Evolutionary conservation across 1,139 yeast species (phyloP).

Genomic region (Saccharomyces hybrid): DNA sequence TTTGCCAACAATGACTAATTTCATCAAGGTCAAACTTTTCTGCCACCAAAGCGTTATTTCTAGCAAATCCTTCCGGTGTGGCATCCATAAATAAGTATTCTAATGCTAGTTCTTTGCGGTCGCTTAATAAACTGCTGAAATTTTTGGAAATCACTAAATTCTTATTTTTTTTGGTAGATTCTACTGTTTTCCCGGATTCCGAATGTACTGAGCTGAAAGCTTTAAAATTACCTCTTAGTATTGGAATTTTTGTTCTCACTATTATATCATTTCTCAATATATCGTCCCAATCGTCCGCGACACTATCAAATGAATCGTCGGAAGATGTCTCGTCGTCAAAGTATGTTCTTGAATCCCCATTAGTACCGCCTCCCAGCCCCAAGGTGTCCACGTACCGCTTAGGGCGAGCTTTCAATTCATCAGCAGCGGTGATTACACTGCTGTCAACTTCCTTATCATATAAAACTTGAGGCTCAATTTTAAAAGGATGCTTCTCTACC

Average conservation of each 20-base stretch:
- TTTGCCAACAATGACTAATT: constrained; percentile 70
- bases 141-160: constrained; percentile 61
- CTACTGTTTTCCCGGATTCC: constrained; percentile 25
- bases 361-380: not conserved
- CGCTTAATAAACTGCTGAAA: constrained; percentile 65
- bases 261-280: constrained; percentile 34
- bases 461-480: not conserved
- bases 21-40: constrained; percentile 52
- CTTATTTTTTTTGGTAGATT: constrained; percentile 27
- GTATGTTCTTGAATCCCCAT: not conserved
- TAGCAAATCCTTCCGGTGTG: constrained; percentile 56
- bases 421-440: constrained; percentile 6
- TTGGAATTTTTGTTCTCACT: constrained; percentile 33
- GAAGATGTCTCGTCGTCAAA: constrained; percentile 32
- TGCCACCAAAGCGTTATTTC: constrained; percentile 69
- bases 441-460: not conserved
- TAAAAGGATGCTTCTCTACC: constrained; percentile 7
- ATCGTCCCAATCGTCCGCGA: constrained; percentile 38
- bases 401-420: constrained; percentile 9
- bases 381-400: not conserved
- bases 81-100: constrained; percentile 69
- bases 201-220: constrained; percentile 23
- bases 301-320: constrained; percentile 32
- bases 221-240: constrained; percentile 21
- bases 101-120: constrained; percentile 65